These are phyloP conservation scores for Colletotrichum tanaceti DNA, from an alignment of 2,329 filamentous ascomycete species.

Conservation along the genomic window DNA sequence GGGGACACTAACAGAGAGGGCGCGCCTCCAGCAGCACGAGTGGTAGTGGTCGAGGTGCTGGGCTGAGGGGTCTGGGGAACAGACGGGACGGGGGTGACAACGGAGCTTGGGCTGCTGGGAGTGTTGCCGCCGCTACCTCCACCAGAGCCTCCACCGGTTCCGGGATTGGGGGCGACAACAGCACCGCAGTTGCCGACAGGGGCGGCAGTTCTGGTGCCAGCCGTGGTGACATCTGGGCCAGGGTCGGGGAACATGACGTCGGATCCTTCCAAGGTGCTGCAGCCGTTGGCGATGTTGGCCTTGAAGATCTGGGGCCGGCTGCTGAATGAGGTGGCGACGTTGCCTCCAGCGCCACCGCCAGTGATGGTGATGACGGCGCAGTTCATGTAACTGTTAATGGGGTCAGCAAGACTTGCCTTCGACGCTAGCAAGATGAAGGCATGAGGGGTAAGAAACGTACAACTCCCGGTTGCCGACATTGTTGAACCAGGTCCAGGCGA, in stretches of 20 bases:
- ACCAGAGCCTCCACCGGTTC: slow-evolving; percentile 45
- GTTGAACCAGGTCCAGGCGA: slow-evolving; percentile 85
- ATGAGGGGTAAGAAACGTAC: slow-evolving; percentile 43
- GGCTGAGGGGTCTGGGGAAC: slow-evolving; percentile 18
- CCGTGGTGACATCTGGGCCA: slow-evolving; percentile 64
- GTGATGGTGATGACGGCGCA: slow-evolving; percentile 77
- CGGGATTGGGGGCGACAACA: slow-evolving; percentile 48
- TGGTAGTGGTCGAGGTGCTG: slow-evolving; percentile 22
- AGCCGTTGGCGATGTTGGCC: slow-evolving; percentile 73
- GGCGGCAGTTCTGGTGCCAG: slow-evolving; percentile 50
- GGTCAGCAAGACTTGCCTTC: slow-evolving; percentile 7
- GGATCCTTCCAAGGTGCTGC: slow-evolving; percentile 66
- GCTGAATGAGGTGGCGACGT: slow-evolving; percentile 54
- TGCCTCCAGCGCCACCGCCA: slow-evolving; percentile 52
- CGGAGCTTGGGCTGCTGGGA: slow-evolving; percentile 14
- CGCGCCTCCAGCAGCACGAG: slow-evolving; percentile 33
- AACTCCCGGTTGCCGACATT: slow-evolving; percentile 81
- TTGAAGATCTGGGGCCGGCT: slow-evolving; percentile 75
- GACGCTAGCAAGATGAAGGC: background rate
- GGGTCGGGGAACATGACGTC: slow-evolving; percentile 75
- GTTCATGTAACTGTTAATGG: slow-evolving; percentile 75
- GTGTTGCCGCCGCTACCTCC: slow-evolving; percentile 32
- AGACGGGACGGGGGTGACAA: slow-evolving; percentile 42
- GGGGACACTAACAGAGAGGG: slow-evolving; percentile 45
- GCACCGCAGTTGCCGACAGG: slow-evolving; percentile 53